These are phyloP conservation scores for Candida palmyrensis DNA, from an alignment of 805 yeast species.

Conservation along the genomic window DNA sequence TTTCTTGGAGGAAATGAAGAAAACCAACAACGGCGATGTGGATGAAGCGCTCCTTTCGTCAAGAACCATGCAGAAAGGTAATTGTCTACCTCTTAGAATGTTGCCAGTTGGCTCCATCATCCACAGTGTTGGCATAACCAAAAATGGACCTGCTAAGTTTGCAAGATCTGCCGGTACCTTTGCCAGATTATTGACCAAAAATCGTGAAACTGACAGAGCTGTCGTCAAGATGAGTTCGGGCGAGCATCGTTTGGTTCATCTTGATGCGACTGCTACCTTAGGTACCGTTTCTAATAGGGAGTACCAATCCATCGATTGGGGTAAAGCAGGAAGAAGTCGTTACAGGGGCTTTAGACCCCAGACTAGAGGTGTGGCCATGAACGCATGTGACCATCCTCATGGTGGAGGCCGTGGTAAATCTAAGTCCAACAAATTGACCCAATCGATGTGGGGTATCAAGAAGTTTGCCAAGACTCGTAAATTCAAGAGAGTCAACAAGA, in stretches of 20 bases:
- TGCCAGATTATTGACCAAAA: slow-evolving; percentile 79
- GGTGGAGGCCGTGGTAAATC: slow-evolving; percentile 99
- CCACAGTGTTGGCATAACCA: slow-evolving; percentile 75
- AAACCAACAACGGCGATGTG: slow-evolving; percentile 62
- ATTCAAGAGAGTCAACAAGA: slow-evolving; percentile 78
- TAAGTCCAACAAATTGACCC: slow-evolving; percentile 89
- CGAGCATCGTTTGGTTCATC: slow-evolving; percentile 83
- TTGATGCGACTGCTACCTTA: slow-evolving; percentile 88
- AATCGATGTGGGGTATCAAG: slow-evolving; percentile 96
- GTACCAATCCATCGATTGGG: slow-evolving; percentile 82
- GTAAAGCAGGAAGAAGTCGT: slow-evolving; percentile 95
- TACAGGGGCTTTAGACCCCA: slow-evolving; percentile 91
- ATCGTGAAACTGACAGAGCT: slow-evolving; percentile 66
- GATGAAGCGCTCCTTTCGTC: slow-evolving; percentile 90
- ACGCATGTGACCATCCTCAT: slow-evolving; percentile 95
- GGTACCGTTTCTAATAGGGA: slow-evolving; percentile 92
- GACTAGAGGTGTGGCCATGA: slow-evolving; percentile 98
- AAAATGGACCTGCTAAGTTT: slow-evolving; percentile 75
- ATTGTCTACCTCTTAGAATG: slow-evolving; percentile 88
- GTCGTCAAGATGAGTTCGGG: slow-evolving; percentile 83
- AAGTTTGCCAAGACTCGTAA: slow-evolving; percentile 92
- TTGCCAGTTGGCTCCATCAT: slow-evolving; percentile 92
- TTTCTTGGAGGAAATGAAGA: slow-evolving; percentile 65
- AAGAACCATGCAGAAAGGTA: slow-evolving; percentile 86
- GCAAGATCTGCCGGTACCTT: slow-evolving; percentile 94